Conservation (phyloP, 2,329 filamentous ascomycete genomes). For the Fusarium sp. region DNA sequence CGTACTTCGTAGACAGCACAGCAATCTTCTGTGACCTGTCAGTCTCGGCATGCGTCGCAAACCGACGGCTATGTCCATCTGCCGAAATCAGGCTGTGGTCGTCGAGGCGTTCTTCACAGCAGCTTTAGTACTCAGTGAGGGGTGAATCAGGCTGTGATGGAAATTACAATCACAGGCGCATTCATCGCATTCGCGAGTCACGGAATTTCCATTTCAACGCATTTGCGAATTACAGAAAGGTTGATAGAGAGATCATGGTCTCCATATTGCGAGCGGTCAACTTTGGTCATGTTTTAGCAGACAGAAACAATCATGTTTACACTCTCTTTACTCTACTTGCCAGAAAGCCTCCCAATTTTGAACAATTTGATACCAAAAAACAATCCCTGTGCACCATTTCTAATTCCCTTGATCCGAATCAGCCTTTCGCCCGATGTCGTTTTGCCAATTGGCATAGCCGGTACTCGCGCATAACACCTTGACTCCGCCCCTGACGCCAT, state of each 20-base stretch:
- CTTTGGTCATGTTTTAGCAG: background rate
- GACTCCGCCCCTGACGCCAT: background rate
- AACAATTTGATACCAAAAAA: background rate
- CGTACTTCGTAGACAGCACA: background rate
- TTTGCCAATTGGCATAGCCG: background rate
- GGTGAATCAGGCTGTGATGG: background rate
- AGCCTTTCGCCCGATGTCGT: background rate
- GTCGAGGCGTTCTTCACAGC: background rate
- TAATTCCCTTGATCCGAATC: background rate
- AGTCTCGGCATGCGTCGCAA: background rate
- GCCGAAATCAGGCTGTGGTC: background rate
- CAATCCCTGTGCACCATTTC: background rate
- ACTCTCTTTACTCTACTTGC: background rate
- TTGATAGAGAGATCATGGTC: background rate
- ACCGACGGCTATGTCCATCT: background rate
- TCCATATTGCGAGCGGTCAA: background rate
- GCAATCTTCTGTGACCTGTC: background rate
- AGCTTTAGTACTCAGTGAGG: background rate
- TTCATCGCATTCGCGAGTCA: background rate
- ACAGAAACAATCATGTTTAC: background rate
- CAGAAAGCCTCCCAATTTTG: background rate
- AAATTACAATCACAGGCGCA: background rate
- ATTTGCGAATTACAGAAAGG: background rate
- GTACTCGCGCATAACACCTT: background rate
- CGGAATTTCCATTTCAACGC: background rate